Evolutionary conservation across 139 green algal species (phyloP).

Genomic region (Nannochloris sp.): DNA sequence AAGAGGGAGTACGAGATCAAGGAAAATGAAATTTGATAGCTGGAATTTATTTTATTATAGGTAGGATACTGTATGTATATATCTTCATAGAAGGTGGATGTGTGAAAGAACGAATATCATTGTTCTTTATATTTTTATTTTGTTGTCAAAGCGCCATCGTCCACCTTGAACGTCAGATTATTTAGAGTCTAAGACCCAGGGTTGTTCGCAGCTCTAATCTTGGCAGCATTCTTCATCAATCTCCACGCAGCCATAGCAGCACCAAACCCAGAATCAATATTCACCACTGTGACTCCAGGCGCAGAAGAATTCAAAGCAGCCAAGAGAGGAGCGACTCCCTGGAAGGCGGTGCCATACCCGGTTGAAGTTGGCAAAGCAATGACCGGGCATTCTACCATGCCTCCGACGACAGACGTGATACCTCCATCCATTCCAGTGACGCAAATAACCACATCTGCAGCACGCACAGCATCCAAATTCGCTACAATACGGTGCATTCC

Average conservation of each 20-base stretch:
- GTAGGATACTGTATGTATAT: too few relatives aligned
- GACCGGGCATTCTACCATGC: constrained; percentile 70
- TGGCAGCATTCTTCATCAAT: constrained; percentile 45
- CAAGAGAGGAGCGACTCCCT: constrained; percentile 52
- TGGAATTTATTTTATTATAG: too few relatives aligned
- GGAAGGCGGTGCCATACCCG: constrained; percentile 56
- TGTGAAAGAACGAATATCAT: too few relatives aligned
- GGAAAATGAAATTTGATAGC: too few relatives aligned
- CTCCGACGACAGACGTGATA: constrained; percentile 60
- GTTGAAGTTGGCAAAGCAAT: constrained; percentile 56
- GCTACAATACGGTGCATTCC: constrained; percentile 45
- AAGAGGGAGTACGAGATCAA: too few relatives aligned
- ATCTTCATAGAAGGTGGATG: too few relatives aligned
- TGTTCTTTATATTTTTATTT: too few relatives aligned
- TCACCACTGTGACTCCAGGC: constrained; percentile 63
- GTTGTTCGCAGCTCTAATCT: constrained; percentile 7
- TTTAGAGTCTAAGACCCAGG: too few relatives aligned
- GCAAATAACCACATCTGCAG: constrained; percentile 74
- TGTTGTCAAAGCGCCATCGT: too few relatives aligned
- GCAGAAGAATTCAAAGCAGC: constrained; percentile 47
- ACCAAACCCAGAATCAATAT: constrained; percentile 67
- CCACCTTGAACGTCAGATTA: too few relatives aligned
- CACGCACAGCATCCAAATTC: constrained; percentile 41
- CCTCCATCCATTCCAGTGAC: constrained; percentile 66
- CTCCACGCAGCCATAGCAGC: constrained; percentile 57